Evolutionary conservation across 2,329 filamentous ascomycete genomes (phyloP).

Genomic region (Penicillium carneum): DNA sequence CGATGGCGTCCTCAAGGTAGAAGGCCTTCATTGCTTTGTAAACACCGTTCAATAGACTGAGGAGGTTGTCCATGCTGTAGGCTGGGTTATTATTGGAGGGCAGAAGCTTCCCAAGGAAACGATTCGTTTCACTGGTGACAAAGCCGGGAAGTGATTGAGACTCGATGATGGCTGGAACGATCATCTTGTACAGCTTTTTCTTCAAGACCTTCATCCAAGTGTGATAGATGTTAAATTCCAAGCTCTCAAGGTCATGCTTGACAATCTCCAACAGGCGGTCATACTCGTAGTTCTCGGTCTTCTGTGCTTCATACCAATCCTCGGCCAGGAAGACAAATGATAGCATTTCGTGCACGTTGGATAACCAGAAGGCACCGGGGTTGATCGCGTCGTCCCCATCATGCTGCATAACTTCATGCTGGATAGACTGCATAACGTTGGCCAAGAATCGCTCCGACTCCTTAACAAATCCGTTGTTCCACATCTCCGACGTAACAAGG

Average conservation of each 20-base stretch:
- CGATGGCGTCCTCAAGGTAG: slow-evolving; percentile 94
- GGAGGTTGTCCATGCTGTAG: slow-evolving; percentile 99
- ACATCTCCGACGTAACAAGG: slow-evolving; percentile 98
- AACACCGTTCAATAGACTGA: slow-evolving; percentile 93
- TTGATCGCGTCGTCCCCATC: slow-evolving; percentile 97
- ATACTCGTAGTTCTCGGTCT: slow-evolving; percentile 99
- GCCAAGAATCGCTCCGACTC: slow-evolving; percentile 98
- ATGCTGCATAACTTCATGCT: slow-evolving; percentile 99
- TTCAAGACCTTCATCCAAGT: slow-evolving; percentile 99
- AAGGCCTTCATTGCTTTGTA: slow-evolving; percentile 99
- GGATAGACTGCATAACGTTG: slow-evolving; percentile 99
- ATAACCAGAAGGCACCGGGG: slow-evolving; percentile 96
- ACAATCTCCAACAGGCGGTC: slow-evolving; percentile 97
- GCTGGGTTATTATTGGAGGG: slow-evolving; percentile 88
- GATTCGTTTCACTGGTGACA: slow-evolving; percentile 97
- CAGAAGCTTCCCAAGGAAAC: slow-evolving; percentile 95
- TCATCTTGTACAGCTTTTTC: slow-evolving; percentile 99
- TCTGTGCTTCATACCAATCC: slow-evolving; percentile 99
- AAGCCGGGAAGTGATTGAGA: slow-evolving; percentile 97
- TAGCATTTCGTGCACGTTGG: slow-evolving; percentile 99
- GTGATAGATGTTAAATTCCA: slow-evolving; percentile 99
- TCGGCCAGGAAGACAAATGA: slow-evolving; percentile 99
- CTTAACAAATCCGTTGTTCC: slow-evolving; percentile 99
- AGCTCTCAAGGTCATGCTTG: slow-evolving; percentile 96
- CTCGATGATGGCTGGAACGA: slow-evolving; percentile 98